Evolutionary conservation across 208 protist genomes (phyloP).

Genomic region (Leishmania mexicana): DNA sequence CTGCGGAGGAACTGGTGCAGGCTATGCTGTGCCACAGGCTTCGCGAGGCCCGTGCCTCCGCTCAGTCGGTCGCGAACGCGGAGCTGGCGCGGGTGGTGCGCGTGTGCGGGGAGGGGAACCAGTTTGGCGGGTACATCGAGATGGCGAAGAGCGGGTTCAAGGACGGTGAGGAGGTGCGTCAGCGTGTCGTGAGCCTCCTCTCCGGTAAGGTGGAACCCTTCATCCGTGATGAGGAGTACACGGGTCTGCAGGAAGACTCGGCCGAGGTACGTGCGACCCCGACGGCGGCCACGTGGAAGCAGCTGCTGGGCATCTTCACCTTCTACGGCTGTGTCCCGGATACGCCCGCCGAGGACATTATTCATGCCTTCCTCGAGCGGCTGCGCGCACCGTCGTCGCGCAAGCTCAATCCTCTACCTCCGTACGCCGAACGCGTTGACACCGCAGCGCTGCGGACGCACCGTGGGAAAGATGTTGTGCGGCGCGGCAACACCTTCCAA

Average conservation of each 20-base stretch:
- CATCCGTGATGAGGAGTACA: constrained; percentile 67
- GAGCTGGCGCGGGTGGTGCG: constrained; percentile 76
- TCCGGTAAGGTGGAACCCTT: constrained; percentile 87
- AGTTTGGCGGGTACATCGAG: constrained; percentile 81
- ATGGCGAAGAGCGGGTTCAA: constrained; percentile 50
- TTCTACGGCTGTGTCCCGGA: constrained; percentile 87
- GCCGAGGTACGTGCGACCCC: constrained; percentile 32
- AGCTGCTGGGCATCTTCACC: constrained; percentile 86
- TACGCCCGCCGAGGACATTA: constrained; percentile 79
- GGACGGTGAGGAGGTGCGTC: constrained; percentile 54
- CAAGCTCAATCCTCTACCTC: constrained; percentile 60
- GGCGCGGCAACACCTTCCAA: constrained; percentile 65
- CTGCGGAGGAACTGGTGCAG: constrained; percentile 68
- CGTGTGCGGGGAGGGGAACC: constrained; percentile 85
- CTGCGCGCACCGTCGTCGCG: constrained; percentile 51
- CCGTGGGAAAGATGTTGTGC: constrained; percentile 64
- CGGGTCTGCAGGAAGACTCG: constrained; percentile 10
- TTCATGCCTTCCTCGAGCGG: constrained; percentile 69
- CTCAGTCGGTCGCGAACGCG: constrained; percentile 41
- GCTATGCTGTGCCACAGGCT: constrained; percentile 82
- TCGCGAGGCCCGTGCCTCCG: constrained; percentile 54
- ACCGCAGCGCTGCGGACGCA: constrained; percentile 33
- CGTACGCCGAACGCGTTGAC: constrained; percentile 70
- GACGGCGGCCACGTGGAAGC: constrained; percentile 86
- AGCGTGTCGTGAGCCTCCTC: constrained; percentile 80